Percentiles rank a stretch among this genome's conserved stretches.
phyloP scores from a whole-genome alignment of 2,329 filamentous ascomycete species.

The Hymenotorrendiella dingleyae region DNA sequence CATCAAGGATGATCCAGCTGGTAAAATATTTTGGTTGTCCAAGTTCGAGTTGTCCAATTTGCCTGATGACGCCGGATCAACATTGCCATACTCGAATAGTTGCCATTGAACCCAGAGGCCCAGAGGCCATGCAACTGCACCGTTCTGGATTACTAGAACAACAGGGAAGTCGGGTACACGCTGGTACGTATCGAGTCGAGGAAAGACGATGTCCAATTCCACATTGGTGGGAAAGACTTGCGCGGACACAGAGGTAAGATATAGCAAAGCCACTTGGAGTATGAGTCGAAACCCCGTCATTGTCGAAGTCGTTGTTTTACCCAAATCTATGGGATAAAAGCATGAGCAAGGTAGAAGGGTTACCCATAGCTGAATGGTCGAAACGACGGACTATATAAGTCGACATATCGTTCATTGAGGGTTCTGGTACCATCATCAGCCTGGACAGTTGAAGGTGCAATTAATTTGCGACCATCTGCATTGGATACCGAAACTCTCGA shows the following conservation, averaged over 20 bases:
- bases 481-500: too few species aligned
- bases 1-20: not conserved
- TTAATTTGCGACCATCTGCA: too few species aligned
- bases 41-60: not conserved
- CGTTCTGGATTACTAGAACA: not conserved
- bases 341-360: too few species aligned
- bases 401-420: too few species aligned
- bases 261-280: too few species aligned
- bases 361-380: too few species aligned
- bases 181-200: not conserved
- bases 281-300: too few species aligned
- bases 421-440: too few species aligned
- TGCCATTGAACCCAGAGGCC: not conserved
- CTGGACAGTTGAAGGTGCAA: too few species aligned
- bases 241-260: not conserved
- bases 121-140: not conserved
- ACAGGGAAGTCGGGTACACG: not conserved
- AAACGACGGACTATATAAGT: too few species aligned
- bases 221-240: not conserved
- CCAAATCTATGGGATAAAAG: too few species aligned
- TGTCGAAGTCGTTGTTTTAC: too few species aligned
- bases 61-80: not conserved
- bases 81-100: not conserved
- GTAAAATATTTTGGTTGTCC: not conserved
- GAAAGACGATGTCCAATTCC: not conserved